Conservation (phyloP, 129 eudicot genomes). For the Artemisia tridentata region DNA sequence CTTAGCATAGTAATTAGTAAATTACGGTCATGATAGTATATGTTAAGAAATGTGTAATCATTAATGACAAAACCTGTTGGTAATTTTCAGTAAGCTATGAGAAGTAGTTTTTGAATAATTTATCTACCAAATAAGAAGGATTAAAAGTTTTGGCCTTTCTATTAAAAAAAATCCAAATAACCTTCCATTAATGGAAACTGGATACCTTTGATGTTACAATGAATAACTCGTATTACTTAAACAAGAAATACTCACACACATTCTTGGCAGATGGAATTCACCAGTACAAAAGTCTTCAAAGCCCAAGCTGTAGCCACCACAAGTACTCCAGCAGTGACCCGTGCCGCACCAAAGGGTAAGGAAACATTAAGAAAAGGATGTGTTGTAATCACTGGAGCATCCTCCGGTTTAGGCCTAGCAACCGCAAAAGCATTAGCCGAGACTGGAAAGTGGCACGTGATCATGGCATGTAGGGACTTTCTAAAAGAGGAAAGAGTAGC, state of each 20-base stretch:
- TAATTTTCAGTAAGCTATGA: too few species aligned
- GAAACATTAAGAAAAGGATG: conserved; percentile 74
- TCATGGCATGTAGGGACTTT: conserved; percentile 84
- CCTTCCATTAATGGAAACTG: too few species aligned
- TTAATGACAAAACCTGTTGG: too few species aligned
- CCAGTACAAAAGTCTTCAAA: conserved; percentile 25
- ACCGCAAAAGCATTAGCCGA: conserved; percentile 85
- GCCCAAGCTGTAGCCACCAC: conserved; percentile 53
- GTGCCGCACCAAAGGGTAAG: conserved; percentile 44
- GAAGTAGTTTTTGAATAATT: too few species aligned
- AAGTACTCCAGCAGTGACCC: conserved; percentile 37
- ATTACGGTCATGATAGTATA: too few species aligned
- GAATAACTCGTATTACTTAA: neutral
- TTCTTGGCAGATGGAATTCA: conserved; percentile 34
- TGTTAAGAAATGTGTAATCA: too few species aligned
- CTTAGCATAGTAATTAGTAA: too few species aligned
- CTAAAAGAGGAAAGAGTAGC: conserved; percentile 78
- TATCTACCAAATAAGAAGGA: too few species aligned
- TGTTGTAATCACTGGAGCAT: conserved; percentile 84
- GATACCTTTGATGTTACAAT: too few species aligned
- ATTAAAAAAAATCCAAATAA: too few species aligned
- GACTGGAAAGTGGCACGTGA: conserved; percentile 73
- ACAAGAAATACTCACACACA: neutral
- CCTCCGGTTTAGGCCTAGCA: conserved; percentile 90
- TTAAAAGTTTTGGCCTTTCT: too few species aligned